These are phyloP conservation scores for Leptographium radiaticola DNA, from an alignment of 2,329 filamentous ascomycete species.

Conservation along the genomic window DNA sequence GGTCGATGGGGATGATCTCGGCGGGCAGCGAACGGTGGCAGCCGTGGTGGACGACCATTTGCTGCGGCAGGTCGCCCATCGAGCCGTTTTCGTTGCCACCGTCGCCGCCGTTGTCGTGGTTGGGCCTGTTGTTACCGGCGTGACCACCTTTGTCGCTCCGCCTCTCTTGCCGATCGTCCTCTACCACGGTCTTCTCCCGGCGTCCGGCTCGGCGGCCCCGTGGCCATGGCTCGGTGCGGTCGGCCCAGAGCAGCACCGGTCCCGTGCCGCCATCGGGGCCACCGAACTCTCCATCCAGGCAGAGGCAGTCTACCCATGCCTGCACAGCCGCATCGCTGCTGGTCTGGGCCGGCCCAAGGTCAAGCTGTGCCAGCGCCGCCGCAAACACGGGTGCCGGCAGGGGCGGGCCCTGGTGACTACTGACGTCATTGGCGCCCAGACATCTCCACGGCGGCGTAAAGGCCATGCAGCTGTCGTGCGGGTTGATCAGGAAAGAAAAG, in stretches of 20 bases:
- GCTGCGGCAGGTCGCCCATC: neutral
- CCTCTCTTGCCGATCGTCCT: neutral
- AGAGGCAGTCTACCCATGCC: neutral
- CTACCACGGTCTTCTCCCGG: too few species aligned
- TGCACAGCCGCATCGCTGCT: neutral
- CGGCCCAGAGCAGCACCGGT: neutral
- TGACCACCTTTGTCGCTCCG: neutral
- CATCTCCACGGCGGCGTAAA: constrained; percentile 1
- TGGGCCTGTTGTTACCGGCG: neutral
- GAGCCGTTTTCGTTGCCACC: too few species aligned
- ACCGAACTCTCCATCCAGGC: neutral
- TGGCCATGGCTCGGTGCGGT: too few species aligned
- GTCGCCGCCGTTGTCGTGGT: neutral
- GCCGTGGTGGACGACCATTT: neutral
- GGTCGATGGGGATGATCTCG: neutral
- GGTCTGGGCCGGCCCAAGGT: neutral
- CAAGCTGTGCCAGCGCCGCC: neutral
- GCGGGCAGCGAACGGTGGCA: neutral
- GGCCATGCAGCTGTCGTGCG: neutral
- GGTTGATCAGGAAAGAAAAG: neutral
- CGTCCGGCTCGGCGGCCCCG: too few species aligned
- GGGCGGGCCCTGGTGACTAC: neutral
- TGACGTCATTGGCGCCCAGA: neutral
- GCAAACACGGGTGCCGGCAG: neutral
- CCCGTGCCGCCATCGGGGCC: too few species aligned